A percentile compares a stretch with the other conserved stretches of the same genome.
These are phyloP conservation scores for Closterium sp. DNA, from an alignment of 139 green algal species.

Conservation along the genomic window DNA sequence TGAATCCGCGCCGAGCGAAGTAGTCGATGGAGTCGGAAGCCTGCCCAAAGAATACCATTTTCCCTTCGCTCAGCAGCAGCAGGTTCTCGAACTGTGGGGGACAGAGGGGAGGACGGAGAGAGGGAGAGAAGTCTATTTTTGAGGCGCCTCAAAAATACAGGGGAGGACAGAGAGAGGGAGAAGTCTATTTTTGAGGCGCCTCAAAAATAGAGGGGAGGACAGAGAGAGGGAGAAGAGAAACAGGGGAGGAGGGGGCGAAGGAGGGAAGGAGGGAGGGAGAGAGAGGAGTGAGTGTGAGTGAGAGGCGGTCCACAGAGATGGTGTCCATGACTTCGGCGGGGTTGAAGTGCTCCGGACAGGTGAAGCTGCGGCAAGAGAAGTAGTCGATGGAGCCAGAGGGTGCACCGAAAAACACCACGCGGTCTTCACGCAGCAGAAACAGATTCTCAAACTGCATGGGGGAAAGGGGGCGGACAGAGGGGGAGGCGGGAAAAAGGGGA, in stretches of 20 bases:
- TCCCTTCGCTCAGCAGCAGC: constrained; percentile 20
- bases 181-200: no score
- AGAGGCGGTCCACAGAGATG: constrained; percentile 39
- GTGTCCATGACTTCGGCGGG: constrained; percentile 50
- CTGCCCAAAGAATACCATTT: constrained; percentile 33
- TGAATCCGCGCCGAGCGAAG: constrained; percentile 12
- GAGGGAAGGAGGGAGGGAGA: no score
- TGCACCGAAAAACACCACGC: constrained; percentile 32
- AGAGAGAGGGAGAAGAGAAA: no score
- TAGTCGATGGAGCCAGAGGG: constrained; percentile 11
- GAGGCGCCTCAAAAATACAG: no score
- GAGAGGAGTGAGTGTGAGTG: no score
- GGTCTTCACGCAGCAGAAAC: constrained; percentile 22
- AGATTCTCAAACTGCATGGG: constrained; percentile 36
- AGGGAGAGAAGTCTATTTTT: no score
- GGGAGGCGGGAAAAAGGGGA: no score
- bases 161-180: no score
- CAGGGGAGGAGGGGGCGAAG: no score
- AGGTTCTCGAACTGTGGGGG: constrained; percentile 39
- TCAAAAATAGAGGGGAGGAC: no score
- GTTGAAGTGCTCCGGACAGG: constrained; percentile 35
- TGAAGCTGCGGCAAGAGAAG: constrained; percentile 19
- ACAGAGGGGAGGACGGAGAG: not conserved
- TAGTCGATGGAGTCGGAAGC: constrained; percentile 1
- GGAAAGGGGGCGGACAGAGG: not conserved